A percentile compares a stretch with the other conserved stretches of the same genome.
phyloP scores from a whole-genome alignment of 768 basidiomycete species.

The Amanita phalloides region DNA sequence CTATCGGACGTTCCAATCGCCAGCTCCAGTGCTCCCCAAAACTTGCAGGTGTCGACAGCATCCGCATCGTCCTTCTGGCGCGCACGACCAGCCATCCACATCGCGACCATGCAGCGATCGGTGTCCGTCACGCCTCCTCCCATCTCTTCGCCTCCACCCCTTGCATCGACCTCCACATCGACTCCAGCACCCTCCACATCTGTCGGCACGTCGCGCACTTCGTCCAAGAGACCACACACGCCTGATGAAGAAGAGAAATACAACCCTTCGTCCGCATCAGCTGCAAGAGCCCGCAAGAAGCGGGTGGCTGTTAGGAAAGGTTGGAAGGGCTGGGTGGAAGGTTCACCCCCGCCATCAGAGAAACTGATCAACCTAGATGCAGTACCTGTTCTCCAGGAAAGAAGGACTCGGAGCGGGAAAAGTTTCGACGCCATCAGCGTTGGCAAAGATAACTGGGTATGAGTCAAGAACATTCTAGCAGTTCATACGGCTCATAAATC shows the following conservation, averaged over 20 bases:
- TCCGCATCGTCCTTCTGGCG: constrained; percentile 50
- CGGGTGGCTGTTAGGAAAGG: constrained; percentile 65
- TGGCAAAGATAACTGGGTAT: constrained; percentile 74
- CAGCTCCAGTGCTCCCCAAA: constrained; percentile 18
- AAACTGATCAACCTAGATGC: constrained; percentile 77
- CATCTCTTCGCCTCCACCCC: constrained; percentile 26
- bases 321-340: constrained; percentile 90
- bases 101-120: constrained; percentile 58
- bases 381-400: constrained; percentile 58
- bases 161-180: constrained; percentile 52
- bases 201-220: constrained; percentile 62
- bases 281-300: constrained; percentile 37
- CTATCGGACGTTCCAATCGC: constrained; percentile 16
- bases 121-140: constrained; percentile 71
- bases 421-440: constrained; percentile 74
- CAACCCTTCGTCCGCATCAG: constrained; percentile 14
- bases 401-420: constrained; percentile 76
- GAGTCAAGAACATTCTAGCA: constrained; percentile 12
- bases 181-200: constrained; percentile 72
- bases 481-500: constrained; percentile 3
- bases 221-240: constrained; percentile 71
- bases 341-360: constrained; percentile 68
- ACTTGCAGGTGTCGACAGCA: constrained; percentile 15
- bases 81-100: constrained; percentile 62
- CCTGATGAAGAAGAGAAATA: constrained; percentile 51